phyloP scores from a whole-genome alignment of 352 stramenopile species.

The Globisporangium carolinianum region DNA sequence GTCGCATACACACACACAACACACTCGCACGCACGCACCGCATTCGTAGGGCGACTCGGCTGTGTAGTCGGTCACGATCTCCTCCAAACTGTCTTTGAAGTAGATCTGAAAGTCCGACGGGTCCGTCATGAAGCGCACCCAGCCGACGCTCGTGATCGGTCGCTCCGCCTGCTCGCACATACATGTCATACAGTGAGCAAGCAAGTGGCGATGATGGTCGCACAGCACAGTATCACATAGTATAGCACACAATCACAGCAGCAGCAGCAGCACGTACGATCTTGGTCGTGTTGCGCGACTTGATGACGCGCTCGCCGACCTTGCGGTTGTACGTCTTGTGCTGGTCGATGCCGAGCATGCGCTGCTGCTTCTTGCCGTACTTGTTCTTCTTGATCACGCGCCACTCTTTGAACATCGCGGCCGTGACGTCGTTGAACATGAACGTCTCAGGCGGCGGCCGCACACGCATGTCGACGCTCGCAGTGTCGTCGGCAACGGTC shows the following conservation, averaged over 20 bases:
- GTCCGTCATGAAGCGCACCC: constrained; percentile 83
- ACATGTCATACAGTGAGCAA: neutral
- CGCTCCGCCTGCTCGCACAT: constrained; percentile 50
- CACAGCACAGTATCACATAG: too few species aligned
- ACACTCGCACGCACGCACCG: constrained; percentile 25
- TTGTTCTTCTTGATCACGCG: constrained; percentile 90
- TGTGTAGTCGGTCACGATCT: constrained; percentile 87
- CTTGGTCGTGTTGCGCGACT: constrained; percentile 83
- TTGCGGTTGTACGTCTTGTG: constrained; percentile 90
- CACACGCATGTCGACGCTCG: constrained; percentile 54
- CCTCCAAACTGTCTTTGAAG: constrained; percentile 84
- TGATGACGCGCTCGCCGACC: constrained; percentile 86
- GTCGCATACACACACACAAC: too few species aligned
- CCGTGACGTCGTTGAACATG: constrained; percentile 89
- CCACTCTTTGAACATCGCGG: constrained; percentile 89
- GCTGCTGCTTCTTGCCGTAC: constrained; percentile 85
- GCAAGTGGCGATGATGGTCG: too few species aligned
- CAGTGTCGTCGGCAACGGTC: constrained; percentile 55
- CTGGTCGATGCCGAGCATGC: constrained; percentile 82
- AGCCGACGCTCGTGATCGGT: constrained; percentile 80
- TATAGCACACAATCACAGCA: neutral
- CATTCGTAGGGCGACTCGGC: constrained; percentile 86
- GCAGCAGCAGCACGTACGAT: constrained; percentile 56
- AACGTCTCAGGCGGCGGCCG: constrained; percentile 81
- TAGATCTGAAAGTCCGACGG: constrained; percentile 87